These are phyloP conservation scores for Vitis cinerea DNA, from an alignment of 164 flowering plant species.

Conservation along the genomic window DNA sequence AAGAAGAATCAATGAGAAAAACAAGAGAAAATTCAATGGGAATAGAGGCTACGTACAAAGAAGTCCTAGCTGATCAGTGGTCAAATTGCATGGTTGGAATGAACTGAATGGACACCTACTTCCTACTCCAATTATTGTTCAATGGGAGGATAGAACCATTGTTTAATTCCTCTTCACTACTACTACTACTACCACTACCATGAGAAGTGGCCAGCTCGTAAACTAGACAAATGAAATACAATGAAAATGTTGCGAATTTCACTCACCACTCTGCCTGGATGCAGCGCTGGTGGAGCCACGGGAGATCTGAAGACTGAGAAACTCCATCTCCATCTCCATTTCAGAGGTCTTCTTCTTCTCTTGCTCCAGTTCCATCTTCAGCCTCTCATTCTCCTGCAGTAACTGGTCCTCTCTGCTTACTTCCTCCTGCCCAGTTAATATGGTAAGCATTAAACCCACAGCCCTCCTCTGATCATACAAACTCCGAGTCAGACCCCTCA, in stretches of 20 bases:
- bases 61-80: too few species aligned
- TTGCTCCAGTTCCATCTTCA: slow-evolving; percentile 45
- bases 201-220: not conserved
- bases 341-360: slow-evolving; percentile 43
- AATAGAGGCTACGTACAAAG: too few species aligned
- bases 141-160: too few species aligned
- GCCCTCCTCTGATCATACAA: slow-evolving; percentile 43
- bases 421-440: slow-evolving; percentile 23
- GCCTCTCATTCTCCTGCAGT: slow-evolving; percentile 23
- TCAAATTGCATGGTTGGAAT: too few species aligned
- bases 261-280: too few species aligned
- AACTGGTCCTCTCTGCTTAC: slow-evolving; percentile 37
- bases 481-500: slow-evolving; percentile 39
- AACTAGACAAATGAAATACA: too few species aligned
- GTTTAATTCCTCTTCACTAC: not conserved
- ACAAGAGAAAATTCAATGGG: too few species aligned
- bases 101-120: too few species aligned
- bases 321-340: slow-evolving; percentile 50
- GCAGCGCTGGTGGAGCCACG: not conserved
- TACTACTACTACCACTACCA: not conserved
- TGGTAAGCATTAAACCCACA: slow-evolving; percentile 31
- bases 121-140: too few species aligned
- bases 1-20: too few species aligned
- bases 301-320: slow-evolving; percentile 20
- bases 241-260: too few species aligned